phyloP scores from a whole-genome alignment of 441 rosid species.

The Pelargonium fulgidum region DNA sequence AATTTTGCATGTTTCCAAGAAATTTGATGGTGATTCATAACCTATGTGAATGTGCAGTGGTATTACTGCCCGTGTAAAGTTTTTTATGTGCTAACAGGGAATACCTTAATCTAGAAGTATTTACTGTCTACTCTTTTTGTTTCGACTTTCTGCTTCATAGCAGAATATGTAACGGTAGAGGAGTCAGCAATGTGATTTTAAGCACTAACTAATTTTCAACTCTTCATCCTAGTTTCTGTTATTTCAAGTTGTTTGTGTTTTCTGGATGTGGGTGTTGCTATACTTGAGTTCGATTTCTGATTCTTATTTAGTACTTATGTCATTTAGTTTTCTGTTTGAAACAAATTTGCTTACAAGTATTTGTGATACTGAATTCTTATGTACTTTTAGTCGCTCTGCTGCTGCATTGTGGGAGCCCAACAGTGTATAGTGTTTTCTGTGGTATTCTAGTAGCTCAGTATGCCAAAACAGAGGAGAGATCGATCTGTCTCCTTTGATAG shows the following conservation, averaged over 20 bases:
- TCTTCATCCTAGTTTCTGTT: too few species aligned
- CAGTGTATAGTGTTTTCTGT: too few species aligned
- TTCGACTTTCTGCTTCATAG: not conserved
- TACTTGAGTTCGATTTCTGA: too few species aligned
- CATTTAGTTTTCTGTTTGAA: too few species aligned
- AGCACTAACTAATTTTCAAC: not conserved
- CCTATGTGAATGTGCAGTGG: not conserved
- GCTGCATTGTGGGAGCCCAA: too few species aligned
- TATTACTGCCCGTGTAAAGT: not conserved
- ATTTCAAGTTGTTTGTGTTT: too few species aligned
- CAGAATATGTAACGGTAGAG: not conserved
- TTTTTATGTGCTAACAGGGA: not conserved
- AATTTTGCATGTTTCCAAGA: not conserved
- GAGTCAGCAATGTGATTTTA: not conserved
- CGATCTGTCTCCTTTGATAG: conserved; percentile 52
- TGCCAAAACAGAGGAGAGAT: conserved; percentile 73
- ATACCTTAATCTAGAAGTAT: not conserved
- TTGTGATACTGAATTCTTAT: too few species aligned
- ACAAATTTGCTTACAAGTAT: too few species aligned
- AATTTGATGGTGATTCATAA: not conserved
- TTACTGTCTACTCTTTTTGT: too few species aligned
- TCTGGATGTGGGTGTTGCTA: too few species aligned
- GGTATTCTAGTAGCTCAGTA: conserved; percentile 8
- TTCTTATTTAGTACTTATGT: too few species aligned
- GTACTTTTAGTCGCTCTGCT: too few species aligned